These are phyloP conservation scores for Xenoacremonium recifei DNA, from an alignment of 2,329 filamentous ascomycete species.

Conservation along the genomic window DNA sequence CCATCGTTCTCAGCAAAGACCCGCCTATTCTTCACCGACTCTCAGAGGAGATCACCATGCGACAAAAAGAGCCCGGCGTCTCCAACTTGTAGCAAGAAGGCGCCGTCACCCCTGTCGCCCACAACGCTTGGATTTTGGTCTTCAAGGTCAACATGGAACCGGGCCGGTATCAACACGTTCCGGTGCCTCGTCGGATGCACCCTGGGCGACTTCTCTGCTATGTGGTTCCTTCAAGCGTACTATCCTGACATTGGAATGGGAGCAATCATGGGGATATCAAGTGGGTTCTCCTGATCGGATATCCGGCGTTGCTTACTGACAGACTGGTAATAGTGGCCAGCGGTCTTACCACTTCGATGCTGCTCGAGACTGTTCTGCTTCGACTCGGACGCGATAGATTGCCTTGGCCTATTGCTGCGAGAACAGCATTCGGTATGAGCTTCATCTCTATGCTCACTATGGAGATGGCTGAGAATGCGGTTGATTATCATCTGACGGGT, in stretches of 20 bases:
- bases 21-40: too few species aligned
- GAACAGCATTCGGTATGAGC: conserved; percentile 57
- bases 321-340: conserved; percentile 41
- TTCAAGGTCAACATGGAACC: conserved; percentile 39
- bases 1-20: too few species aligned
- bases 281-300: conserved; percentile 26
- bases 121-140: conserved; percentile 29
- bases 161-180: conserved; percentile 53
- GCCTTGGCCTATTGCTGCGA: conserved; percentile 43
- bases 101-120: neutral
- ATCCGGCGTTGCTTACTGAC: neutral
- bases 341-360: conserved; percentile 50
- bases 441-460: conserved; percentile 59
- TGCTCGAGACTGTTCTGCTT: conserved; percentile 52
- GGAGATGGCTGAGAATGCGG: conserved; percentile 53
- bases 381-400: conserved; percentile 46
- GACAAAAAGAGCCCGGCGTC: too few species aligned
- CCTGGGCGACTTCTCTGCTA: conserved; percentile 52
- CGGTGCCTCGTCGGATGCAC: conserved; percentile 57
- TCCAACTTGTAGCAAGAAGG: too few species aligned
- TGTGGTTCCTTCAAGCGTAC: conserved; percentile 53
- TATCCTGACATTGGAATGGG: conserved; percentile 46
- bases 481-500: conserved; percentile 55
- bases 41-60: too few species aligned
- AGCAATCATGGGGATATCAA: conserved; percentile 51